Conservation (phyloP, 179 eudicot species). For the Vitellaria paradoxa region DNA sequence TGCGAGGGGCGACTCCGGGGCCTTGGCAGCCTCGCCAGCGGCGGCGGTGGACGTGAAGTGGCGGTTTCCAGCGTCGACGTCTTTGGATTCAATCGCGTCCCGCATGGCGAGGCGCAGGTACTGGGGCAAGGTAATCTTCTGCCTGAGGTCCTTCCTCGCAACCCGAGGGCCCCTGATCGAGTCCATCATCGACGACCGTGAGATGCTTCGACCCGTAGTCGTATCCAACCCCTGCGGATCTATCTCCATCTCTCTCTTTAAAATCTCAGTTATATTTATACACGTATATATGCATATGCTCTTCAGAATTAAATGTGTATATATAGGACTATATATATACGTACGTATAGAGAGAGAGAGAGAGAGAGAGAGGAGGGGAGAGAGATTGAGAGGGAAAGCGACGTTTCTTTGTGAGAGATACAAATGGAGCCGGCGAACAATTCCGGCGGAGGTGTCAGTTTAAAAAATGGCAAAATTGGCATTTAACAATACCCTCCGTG, state of each 20-base stretch:
- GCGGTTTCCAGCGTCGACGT: slow-evolving; percentile 29
- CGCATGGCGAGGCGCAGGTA: slow-evolving; percentile 61
- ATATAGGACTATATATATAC: not conserved
- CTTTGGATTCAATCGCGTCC: slow-evolving; percentile 56
- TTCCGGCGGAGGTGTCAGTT: not conserved
- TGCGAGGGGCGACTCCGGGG: slow-evolving; percentile 55
- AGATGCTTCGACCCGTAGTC: slow-evolving; percentile 20
- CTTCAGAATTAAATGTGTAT: not conserved
- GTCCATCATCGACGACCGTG: slow-evolving; percentile 65
- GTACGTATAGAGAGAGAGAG: not conserved
- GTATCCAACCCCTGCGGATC: slow-evolving; percentile 25
- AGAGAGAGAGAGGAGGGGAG: not conserved
- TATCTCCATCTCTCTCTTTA: slow-evolving; percentile 22
- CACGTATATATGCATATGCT: not conserved
- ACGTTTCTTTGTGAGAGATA: not conserved
- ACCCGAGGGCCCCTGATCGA: slow-evolving; percentile 57
- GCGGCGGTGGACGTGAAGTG: slow-evolving; percentile 17
- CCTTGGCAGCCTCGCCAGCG: slow-evolving; percentile 30
- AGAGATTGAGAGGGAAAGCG: not conserved
- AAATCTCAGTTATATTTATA: not conserved
- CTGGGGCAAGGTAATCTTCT: slow-evolving; percentile 52
- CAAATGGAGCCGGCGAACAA: not conserved
- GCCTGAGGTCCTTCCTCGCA: slow-evolving; percentile 48
- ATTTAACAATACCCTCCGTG: too few relatives aligned
- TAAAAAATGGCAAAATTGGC: too few relatives aligned